phyloP scores from a whole-genome alignment of 192 early-diverging fungal genomes.

The Coemansia sp. region DNA sequence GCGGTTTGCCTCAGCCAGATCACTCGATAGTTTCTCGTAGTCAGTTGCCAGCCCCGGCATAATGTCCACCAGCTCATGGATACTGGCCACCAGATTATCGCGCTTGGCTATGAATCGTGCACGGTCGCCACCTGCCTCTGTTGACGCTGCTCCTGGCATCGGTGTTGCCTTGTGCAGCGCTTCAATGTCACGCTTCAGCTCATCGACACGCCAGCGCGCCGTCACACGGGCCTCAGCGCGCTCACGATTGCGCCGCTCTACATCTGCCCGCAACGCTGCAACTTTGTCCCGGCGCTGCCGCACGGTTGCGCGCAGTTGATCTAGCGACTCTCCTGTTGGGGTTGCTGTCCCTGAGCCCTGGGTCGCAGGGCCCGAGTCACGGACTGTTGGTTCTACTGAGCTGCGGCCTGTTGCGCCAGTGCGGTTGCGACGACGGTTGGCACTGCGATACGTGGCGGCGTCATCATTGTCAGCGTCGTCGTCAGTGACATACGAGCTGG shows the following conservation, averaged over 20 bases:
- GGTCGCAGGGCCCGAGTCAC: constrained; percentile 6
- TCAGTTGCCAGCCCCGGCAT: constrained; percentile 32
- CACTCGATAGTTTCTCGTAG: constrained; percentile 24
- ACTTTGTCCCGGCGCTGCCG: constrained; percentile 29
- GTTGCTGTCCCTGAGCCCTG: constrained; percentile 1
- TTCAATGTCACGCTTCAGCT: constrained; percentile 48
- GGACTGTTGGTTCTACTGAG: constrained; percentile 7
- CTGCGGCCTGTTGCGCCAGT: constrained; percentile 1
- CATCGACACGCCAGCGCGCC: constrained; percentile 38
- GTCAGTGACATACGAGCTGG: constrained; percentile 3
- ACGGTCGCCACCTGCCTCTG: constrained; percentile 10
- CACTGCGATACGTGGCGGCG: constrained; percentile 20
- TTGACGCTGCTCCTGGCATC: neutral
- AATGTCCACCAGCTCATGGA: constrained; percentile 18
- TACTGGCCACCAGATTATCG: constrained; percentile 18
- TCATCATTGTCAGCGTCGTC: constrained; percentile 16
- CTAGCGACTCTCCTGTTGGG: constrained; percentile 25
- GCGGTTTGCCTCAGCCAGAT: constrained; percentile 23
- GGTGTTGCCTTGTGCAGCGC: constrained; percentile 36
- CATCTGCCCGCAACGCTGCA: neutral
- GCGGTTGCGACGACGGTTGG: constrained; percentile 28
- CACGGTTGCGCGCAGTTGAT: constrained; percentile 30
- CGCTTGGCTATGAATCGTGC: constrained; percentile 29
- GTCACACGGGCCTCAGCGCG: constrained; percentile 43
- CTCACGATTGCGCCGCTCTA: constrained; percentile 17